Percentiles rank a stretch among this genome's conserved stretches.
phyloP scores from a whole-genome alignment of 2,329 filamentous ascomycete species.

The Atkinsonella texensis region DNA sequence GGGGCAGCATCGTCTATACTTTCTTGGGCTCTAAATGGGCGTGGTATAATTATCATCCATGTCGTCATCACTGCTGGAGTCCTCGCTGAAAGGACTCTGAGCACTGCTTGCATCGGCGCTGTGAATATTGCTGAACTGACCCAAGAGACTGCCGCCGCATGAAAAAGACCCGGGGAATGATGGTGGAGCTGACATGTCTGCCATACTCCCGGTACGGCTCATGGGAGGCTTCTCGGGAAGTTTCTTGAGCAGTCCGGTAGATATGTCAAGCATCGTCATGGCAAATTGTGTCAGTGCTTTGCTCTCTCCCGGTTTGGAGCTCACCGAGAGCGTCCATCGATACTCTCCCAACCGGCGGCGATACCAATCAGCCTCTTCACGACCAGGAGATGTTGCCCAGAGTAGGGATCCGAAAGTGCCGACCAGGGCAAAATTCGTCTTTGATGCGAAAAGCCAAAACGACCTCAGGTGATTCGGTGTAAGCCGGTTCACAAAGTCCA shows the following conservation, averaged over 20 bases:
- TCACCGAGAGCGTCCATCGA: constrained; percentile 85
- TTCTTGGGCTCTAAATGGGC: constrained; percentile 9
- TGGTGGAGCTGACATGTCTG: constrained; percentile 29
- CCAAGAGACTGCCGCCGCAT: constrained; percentile 22
- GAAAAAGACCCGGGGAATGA: constrained; percentile 16
- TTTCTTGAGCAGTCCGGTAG: constrained; percentile 54
- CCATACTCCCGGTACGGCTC: constrained; percentile 39
- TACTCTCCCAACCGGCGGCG: constrained; percentile 76
- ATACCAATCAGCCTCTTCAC: constrained; percentile 90
- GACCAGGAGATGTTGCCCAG: constrained; percentile 76
- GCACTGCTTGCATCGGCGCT: constrained; percentile 37
- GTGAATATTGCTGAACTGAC: constrained; percentile 30
- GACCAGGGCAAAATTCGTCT: constrained; percentile 87
- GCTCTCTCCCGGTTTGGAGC: constrained; percentile 55
- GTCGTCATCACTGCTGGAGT: constrained; percentile 43
- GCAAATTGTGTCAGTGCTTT: constrained; percentile 53
- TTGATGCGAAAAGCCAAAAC: constrained; percentile 86
- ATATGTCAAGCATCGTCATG: constrained; percentile 67
- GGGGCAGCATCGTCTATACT: not conserved
- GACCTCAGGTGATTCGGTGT: constrained; percentile 75
- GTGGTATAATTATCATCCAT: constrained; percentile 28
- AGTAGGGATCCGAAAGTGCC: constrained; percentile 86
- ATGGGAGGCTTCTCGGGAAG: constrained; percentile 60
- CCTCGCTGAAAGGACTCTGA: constrained; percentile 37
- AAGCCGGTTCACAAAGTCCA: constrained; percentile 94